Base-by-base conservation (phyloP, 257 asterid species). In the Lavandula angustifolia region DNA sequence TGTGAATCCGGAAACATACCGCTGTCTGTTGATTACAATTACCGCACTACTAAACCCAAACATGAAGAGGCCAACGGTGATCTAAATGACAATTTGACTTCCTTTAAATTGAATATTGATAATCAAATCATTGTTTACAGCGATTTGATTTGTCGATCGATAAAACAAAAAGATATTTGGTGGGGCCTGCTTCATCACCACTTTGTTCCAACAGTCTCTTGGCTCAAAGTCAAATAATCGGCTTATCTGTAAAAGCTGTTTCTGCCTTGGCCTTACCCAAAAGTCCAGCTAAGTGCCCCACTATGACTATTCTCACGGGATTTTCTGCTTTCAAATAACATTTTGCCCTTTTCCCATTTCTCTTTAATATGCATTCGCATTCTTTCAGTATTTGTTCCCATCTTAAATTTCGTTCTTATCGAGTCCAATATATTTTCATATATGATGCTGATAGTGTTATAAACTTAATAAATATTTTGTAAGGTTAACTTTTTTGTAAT, bases 1-100 rank as follows among this genome's bases (percentile, higher is more conserved):
- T 47, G 78, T 76, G 84, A 75, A 80, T 73, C 88, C 66, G 64
- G 74, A 79, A 82, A 75, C 82, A 70, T 57, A 42, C 75, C 72
- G 27, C 27, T 66, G 60, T 33, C 70, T 54, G 74, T 73, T 76
- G 76, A 70, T 78, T 70, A 76, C 69, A 58, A 63, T n/a, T 62
- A 54, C 83, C 74, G 76, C 49, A 72, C 79, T 50, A 29, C 14
- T 17, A 64, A 62, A 18, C 34, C 60, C 60, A 44, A 33, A 48
- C 13, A 52, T 52, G 12, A 4, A 34, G 7, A 7, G 7, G 7
- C 38, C 5, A 34, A 34, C 38, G 7, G 38, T 34, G 38, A 34
- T 7, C 7, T 7, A 47, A 69, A 75, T 60, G 61, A 64, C 73
- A 75, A 53, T 66, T 85, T 74, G 94, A 85, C 89, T 83, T 85